phyloP scores from a whole-genome alignment of 2,329 filamentous ascomycete species.

The Aspergillus jensenii region DNA sequence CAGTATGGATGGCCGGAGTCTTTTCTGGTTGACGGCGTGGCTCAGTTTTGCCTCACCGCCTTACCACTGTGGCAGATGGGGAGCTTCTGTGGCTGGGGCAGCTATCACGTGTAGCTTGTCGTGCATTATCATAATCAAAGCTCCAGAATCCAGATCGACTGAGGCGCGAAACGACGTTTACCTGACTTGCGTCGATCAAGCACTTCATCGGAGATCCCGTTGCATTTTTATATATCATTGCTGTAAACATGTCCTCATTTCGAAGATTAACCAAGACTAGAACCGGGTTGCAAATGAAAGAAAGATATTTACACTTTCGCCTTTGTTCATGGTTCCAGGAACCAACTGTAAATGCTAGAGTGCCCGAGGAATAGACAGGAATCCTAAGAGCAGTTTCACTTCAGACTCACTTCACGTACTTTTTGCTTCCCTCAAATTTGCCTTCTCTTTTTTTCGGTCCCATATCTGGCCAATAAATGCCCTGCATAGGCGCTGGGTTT shows the following conservation, averaged over 20 bases:
- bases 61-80: not conserved
- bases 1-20: constrained; percentile 7
- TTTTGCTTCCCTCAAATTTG: not conserved
- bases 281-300: not conserved
- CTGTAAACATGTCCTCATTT: not conserved
- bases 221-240: not conserved
- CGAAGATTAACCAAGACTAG: too few species aligned
- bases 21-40: constrained; percentile 9
- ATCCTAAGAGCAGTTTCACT: not conserved
- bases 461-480: not conserved
- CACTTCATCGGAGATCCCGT: not conserved
- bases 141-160: not conserved
- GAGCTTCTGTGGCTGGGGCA: not conserved
- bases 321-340: not conserved
- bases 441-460: not conserved
- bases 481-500: not conserved
- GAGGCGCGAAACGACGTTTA: not conserved
- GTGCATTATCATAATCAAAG: not conserved
- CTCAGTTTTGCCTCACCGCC: constrained; percentile 7
- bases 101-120: not conserved
- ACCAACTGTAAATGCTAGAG: not conserved
- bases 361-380: not conserved
- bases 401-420: not conserved
- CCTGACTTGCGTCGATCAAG: not conserved
- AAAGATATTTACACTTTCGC: not conserved